Conservation (phyloP, 2,329 filamentous ascomycete genomes). For the Orbilia brochopaga region DNA sequence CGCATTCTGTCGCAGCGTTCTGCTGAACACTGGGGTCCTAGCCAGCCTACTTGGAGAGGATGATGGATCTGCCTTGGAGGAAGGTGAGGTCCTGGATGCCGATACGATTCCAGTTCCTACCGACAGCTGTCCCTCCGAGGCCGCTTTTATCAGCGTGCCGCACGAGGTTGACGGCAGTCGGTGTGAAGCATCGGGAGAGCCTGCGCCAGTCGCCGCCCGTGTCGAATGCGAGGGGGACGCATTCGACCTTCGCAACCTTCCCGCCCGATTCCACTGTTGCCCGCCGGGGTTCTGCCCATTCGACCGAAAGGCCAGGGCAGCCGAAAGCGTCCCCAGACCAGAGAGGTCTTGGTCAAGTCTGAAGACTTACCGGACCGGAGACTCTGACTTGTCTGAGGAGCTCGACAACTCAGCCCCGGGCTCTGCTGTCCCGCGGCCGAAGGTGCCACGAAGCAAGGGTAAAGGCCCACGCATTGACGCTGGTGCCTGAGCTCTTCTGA, state of each 20-base stretch:
- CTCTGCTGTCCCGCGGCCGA: neutral
- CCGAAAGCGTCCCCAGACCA: slow-evolving; percentile 6
- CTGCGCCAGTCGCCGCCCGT: slow-evolving; percentile 1
- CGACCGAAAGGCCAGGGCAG: slow-evolving; percentile 4
- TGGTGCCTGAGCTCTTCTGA: neutral
- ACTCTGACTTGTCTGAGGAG: slow-evolving; percentile 10
- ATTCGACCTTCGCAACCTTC: slow-evolving; percentile 21
- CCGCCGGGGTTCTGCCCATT: slow-evolving; percentile 12
- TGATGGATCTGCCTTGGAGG: slow-evolving; percentile 5
- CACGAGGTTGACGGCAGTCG: neutral
- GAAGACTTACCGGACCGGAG: slow-evolving; percentile 6
- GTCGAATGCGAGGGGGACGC: neutral
- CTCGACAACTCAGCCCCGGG: slow-evolving; percentile 5
- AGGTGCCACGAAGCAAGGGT: neutral
- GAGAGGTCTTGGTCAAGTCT: slow-evolving; percentile 29
- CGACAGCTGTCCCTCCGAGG: neutral
- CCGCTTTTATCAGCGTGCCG: neutral
- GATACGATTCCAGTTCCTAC: slow-evolving; percentile 4
- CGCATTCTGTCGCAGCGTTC: slow-evolving; percentile 1
- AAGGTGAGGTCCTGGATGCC: slow-evolving; percentile 13
- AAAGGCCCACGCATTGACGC: neutral
- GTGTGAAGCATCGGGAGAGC: neutral
- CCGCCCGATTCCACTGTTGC: slow-evolving; percentile 19
- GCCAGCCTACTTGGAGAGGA: slow-evolving; percentile 1
- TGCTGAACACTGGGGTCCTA: neutral